Evolutionary conservation across 495 filamentous ascomycete genomes (phyloP).

Genomic region (Xylaria curta): DNA sequence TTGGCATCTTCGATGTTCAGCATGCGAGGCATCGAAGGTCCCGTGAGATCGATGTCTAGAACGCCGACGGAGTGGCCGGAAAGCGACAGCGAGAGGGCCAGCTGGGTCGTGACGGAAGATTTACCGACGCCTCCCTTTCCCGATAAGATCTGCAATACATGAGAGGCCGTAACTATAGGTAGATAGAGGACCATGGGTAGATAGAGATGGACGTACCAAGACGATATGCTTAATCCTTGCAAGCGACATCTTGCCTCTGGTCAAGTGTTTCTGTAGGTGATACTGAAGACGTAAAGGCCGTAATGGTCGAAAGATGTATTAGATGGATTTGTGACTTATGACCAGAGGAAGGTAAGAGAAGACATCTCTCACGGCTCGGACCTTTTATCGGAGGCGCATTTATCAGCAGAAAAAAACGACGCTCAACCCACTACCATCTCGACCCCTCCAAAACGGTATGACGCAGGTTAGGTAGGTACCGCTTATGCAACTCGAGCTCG

Average conservation of each 20-base stretch:
- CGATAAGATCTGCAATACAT: slow-evolving; percentile 67
- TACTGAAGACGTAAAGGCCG: no score
- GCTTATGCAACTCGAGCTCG: background rate
- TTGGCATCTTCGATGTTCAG: slow-evolving; percentile 87
- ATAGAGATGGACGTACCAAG: slow-evolving; percentile 49
- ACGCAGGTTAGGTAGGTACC: slow-evolving; percentile 16
- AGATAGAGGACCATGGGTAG: no score
- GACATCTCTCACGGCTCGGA: no score
- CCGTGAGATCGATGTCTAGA: slow-evolving; percentile 95
- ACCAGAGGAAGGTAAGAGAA: background rate
- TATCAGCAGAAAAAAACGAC: slow-evolving; percentile 37
- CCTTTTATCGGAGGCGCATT: slow-evolving; percentile 34
- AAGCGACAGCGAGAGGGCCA: slow-evolving; percentile 87
- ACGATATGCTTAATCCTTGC: slow-evolving; percentile 66
- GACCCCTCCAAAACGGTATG: slow-evolving; percentile 23
- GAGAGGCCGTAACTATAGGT: background rate
- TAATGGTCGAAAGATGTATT: no score
- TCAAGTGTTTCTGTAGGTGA: background rate
- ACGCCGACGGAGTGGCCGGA: slow-evolving; percentile 88
- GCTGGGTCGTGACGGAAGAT: slow-evolving; percentile 93
- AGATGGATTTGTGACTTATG: no score
- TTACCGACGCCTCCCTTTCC: slow-evolving; percentile 98
- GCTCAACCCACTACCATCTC: slow-evolving; percentile 14
- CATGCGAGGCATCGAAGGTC: slow-evolving; percentile 93
- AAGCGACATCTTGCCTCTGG: slow-evolving; percentile 56